phyloP scores from a whole-genome alignment of 768 basidiomycete species.

The Plicaturopsis crispa region DNA sequence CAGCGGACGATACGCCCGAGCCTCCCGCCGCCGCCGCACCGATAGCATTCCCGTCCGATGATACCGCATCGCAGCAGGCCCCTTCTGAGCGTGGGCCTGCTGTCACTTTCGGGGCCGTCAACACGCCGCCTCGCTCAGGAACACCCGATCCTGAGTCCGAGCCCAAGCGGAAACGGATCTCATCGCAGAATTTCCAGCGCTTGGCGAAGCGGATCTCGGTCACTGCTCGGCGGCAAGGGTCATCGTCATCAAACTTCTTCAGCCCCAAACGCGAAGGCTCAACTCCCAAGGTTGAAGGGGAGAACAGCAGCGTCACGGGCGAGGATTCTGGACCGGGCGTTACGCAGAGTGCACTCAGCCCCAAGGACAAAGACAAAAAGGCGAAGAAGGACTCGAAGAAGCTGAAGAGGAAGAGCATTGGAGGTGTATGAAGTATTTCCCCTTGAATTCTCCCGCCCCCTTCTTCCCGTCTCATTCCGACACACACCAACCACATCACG shows the following conservation, averaged over 20 bases:
- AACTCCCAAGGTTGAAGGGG: too few species aligned
- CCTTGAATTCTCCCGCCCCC: slow-evolving; percentile 12
- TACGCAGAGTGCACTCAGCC: slow-evolving; percentile 49
- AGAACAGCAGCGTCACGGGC: too few species aligned
- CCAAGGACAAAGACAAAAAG: slow-evolving; percentile 39
- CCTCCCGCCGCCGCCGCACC: slow-evolving; percentile 17
- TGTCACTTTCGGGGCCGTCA: slow-evolving; percentile 56
- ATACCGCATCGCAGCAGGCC: slow-evolving; percentile 12
- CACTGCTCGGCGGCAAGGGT: slow-evolving; percentile 49
- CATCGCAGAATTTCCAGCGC: slow-evolving; percentile 82
- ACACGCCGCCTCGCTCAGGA: slow-evolving; percentile 58
- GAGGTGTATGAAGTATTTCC: slow-evolving; percentile 12
- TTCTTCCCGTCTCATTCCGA: slow-evolving; percentile 15
- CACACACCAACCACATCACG: slow-evolving; percentile 18
- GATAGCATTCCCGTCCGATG: slow-evolving; percentile 26
- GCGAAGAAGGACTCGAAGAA: slow-evolving; percentile 57
- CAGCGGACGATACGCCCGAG: slow-evolving; percentile 18
- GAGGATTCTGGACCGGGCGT: too few species aligned
- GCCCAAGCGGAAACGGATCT: slow-evolving; percentile 72
- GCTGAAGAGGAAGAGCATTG: slow-evolving; percentile 48
- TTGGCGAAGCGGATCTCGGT: slow-evolving; percentile 70
- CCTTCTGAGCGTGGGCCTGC: slow-evolving; percentile 23
- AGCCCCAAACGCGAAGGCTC: too few species aligned
- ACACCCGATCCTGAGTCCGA: slow-evolving; percentile 71
- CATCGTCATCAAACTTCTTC: slow-evolving; percentile 40